Base-by-base conservation (phyloP, 805 yeast species). In the Lachancea meyersii region DNA sequence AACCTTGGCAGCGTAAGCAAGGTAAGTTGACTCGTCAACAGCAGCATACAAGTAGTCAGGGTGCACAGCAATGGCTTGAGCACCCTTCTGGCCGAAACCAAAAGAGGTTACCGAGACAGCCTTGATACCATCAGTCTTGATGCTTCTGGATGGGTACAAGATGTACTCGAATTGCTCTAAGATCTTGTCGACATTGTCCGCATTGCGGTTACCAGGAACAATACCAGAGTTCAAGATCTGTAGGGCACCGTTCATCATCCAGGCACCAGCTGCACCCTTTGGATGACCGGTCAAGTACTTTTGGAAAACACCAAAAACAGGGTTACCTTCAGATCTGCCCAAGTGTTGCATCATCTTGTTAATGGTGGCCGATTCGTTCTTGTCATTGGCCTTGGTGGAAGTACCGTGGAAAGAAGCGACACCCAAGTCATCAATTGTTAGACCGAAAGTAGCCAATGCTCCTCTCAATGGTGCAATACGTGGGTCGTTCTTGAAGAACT, bases 211-310 rank as follows among this genome's bases (percentile, higher is more conserved):
- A 67, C 99, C 99, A 55, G 98, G 98, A 55, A 93, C 95, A 58
- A 89, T 61, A 69, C 98, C 97, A 58, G 85, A 67, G 72, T 86
- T 84, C 65, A 93, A 74, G 54, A 89, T 81, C 74, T 93, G 99
- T 54, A 93, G 72, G 45, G 87, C 96, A 70, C 99, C 99, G 69
- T 93, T 94, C 77, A 93, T 72, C 98, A 93, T 93, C 98, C 98
- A 93, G 46, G 99, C 97, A 77, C 97, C 99, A 45, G 99, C 99
- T 58, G 98, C 98, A 79, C 99, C 99, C 85, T 93, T 93, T 59
- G 98, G 98, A 75, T 93, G 99, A 71, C 99, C 99, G 58, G 99
- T 93, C 63, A 93, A 79, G 80, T 77, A 93, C 71, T 93, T 93
- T 72, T 93, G 99, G 95, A 94, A 91, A 43, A 93, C 94, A 78